phyloP scores from a whole-genome alignment of 371 early-diverging fungal genomes.

The Mortierella sp. region DNA sequence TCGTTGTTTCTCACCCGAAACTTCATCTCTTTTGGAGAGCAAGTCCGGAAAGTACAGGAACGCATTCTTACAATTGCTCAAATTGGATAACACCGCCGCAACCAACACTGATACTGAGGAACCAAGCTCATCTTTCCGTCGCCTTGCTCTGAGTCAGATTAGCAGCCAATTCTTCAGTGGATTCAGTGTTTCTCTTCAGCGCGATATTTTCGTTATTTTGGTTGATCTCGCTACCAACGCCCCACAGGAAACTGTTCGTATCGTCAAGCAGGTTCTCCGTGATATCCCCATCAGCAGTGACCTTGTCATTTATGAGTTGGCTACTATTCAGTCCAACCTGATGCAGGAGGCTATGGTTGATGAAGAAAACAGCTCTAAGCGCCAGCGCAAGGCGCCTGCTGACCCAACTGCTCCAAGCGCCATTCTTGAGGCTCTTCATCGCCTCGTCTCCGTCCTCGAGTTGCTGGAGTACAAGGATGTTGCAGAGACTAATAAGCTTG shows the following conservation, averaged over 20 bases:
- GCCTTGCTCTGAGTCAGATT: conserved; percentile 71
- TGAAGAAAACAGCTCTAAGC: conserved; percentile 41
- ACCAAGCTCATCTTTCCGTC: conserved; percentile 69
- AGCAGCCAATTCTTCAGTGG: conserved; percentile 66
- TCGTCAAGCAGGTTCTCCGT: conserved; percentile 69
- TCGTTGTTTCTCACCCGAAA: conserved; percentile 71
- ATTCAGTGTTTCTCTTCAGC: conserved; percentile 61
- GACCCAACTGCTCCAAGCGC: conserved; percentile 37
- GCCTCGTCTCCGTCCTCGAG: conserved; percentile 77
- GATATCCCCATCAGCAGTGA: conserved; percentile 67
- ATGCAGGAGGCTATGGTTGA: conserved; percentile 34
- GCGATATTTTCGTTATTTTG: conserved; percentile 69
- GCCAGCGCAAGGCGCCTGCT: conserved; percentile 36
- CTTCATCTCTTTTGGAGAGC: conserved; percentile 63
- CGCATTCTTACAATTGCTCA: conserved; percentile 63
- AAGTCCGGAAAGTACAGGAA: conserved; percentile 60
- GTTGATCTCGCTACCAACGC: conserved; percentile 77
- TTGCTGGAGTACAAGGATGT: conserved; percentile 73
- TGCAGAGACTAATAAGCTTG: conserved; percentile 60
- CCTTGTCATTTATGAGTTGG: conserved; percentile 62
- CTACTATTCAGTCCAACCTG: conserved; percentile 48
- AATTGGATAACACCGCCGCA: conserved; percentile 59
- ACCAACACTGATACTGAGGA: conserved; percentile 65
- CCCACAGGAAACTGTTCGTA: conserved; percentile 68
- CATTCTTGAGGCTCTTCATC: conserved; percentile 63